phyloP scores from a whole-genome alignment of 2,329 filamentous ascomycete species.

The Sporothrix variecibatus region DNA sequence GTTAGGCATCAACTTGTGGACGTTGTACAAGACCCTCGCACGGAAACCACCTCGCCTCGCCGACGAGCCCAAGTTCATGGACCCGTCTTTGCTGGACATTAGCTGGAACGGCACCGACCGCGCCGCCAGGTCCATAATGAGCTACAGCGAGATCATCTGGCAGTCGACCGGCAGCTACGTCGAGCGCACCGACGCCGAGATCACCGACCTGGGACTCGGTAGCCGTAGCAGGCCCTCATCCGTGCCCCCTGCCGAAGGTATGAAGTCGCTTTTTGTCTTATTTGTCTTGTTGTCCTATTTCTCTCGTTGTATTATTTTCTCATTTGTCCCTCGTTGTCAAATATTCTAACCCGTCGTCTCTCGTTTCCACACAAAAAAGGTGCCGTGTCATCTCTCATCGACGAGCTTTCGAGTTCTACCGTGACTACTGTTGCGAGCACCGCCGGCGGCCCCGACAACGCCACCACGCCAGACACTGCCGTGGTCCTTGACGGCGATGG shows the following conservation, averaged over 20 bases:
- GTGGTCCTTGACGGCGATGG: not conserved
- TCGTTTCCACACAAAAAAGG: not conserved
- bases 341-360: not conserved
- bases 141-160: conserved; percentile 12
- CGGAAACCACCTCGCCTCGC: not conserved
- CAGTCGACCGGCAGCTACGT: conserved; percentile 4
- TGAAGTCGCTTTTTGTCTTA: no score
- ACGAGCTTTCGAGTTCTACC: not conserved
- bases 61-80: not conserved
- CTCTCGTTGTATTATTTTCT: no score
- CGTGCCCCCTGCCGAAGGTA: conserved; percentile 1
- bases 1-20: conserved; percentile 4
- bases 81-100: not conserved
- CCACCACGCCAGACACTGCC: no score
- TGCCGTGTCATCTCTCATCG: not conserved
- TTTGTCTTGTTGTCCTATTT: no score
- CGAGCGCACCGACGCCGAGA: conserved; percentile 3
- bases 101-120: conserved; percentile 12
- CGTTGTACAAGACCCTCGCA: not conserved
- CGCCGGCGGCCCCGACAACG: not conserved
- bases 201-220: not conserved
- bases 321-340: not conserved
- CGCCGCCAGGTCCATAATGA: not conserved
- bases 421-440: not conserved
- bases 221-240: not conserved